Evolutionary conservation across 257 asterid genomes (phyloP), one percentile per base, ranked within the genome.

Genomic region (Haberlea rhodopensis): DNA sequence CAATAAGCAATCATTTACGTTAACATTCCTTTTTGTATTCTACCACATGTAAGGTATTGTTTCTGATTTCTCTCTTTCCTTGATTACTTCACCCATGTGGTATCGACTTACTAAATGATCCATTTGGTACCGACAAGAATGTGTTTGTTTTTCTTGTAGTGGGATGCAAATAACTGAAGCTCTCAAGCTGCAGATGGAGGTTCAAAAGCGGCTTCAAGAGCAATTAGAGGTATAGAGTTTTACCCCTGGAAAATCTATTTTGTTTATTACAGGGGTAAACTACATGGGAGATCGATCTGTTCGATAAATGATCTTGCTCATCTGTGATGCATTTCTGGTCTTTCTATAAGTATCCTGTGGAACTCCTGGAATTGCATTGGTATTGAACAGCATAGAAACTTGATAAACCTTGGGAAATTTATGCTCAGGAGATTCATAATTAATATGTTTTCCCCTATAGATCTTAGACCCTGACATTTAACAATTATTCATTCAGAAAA

Each of bases 151-250:
- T 46, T 27, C 49, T 70, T 73, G 67, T 71, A 82, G 96, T 15
- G 95, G 96, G 29, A 76, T 85, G 88, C 96, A 89, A 79, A 87
- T 91, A 75, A 90, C 88, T 62, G 96, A 89, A 78, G 98, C 98
- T 65, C 80, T 91, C 60, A 91, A 91, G 84, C 88, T 91, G 86
- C 98, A 91, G n/a, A n/a, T n/a, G n/a, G n/a, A n/a, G n/a, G n/a
- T n/a, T n/a, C n/a, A 92, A 68, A 92, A 89, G 88, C 87, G 97
- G 48, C 77, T 92, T 71, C 99, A 89, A n/a, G 99, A 92, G 79
- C 97, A 92, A 73, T 76, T 91, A 69, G 98, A 91, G 98, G 98
- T 91, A 78, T 31, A 23, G 48, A 5, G 31, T 15, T 28, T 48
- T 25, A 23, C 24, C 60, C 6, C 6, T 51, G 22, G 21, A 19